A percentile compares a stretch with the other conserved stretches of the same genome.
phyloP scores from a whole-genome alignment of 2,329 filamentous ascomycete genomes.

The Fusarium continuum region DNA sequence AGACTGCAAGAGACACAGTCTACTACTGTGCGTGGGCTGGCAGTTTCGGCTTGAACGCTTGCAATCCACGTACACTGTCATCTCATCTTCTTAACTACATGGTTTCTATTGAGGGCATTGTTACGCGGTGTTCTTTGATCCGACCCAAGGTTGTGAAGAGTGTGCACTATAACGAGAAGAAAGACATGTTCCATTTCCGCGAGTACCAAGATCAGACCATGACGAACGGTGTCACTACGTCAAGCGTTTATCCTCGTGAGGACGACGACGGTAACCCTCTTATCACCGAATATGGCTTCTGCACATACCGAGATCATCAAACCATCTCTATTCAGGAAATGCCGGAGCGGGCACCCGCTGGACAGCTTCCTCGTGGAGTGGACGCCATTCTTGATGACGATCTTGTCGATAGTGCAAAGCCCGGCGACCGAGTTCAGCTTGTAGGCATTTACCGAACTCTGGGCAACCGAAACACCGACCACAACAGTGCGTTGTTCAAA shows the following conservation, averaged over 20 bases:
- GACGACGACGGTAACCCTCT: constrained; percentile 93
- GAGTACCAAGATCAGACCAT: constrained; percentile 98
- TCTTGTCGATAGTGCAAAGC: constrained; percentile 92
- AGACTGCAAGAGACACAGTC: constrained; percentile 79
- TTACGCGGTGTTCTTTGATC: constrained; percentile 94
- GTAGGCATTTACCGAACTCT: constrained; percentile 96
- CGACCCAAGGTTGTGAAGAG: constrained; percentile 98
- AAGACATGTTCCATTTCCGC: constrained; percentile 85
- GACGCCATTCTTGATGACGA: constrained; percentile 98
- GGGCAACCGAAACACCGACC: constrained; percentile 90
- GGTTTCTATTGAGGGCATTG: constrained; percentile 97
- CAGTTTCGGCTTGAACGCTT: constrained; percentile 93
- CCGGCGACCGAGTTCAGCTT: constrained; percentile 93
- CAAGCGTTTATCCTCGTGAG: constrained; percentile 92
- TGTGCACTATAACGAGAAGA: constrained; percentile 92
- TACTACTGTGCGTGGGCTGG: constrained; percentile 99
- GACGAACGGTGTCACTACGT: constrained; percentile 88
- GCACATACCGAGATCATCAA: constrained; percentile 95
- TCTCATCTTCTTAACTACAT: constrained; percentile 93
- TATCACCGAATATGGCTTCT: constrained; percentile 95
- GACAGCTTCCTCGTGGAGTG: constrained; percentile 92
- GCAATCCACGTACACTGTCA: constrained; percentile 91
- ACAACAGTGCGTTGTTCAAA: constrained; percentile 93
- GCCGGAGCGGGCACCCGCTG: constrained; percentile 94
- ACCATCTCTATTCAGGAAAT: constrained; percentile 99